phyloP scores from a whole-genome alignment of 257 asterid genomes.

The Solanum lycopersicoides region DNA sequence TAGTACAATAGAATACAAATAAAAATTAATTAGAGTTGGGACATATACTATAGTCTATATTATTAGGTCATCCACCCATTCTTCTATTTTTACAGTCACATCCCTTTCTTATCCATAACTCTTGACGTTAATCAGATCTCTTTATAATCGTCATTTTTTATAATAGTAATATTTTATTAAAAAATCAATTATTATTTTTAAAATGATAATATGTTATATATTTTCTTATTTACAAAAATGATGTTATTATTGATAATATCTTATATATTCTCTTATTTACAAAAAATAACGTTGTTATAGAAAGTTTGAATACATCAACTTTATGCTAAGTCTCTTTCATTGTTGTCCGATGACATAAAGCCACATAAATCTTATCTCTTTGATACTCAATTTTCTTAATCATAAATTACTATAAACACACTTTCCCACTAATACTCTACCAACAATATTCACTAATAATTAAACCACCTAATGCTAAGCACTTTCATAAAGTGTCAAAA shows the following conservation, averaged over 20 bases:
- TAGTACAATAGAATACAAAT: neutral
- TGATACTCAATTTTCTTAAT: neutral
- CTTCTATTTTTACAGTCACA: neutral
- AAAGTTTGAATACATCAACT: neutral
- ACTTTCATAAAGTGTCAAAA: neutral
- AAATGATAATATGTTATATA: neutral
- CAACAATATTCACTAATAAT: neutral
- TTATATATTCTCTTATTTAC: neutral
- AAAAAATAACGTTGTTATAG: neutral
- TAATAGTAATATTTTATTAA: neutral
- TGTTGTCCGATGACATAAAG: neutral
- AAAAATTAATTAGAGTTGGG: neutral
- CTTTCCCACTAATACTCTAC: neutral
- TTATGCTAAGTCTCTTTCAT: neutral
- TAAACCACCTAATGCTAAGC: neutral
- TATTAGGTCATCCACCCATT: neutral
- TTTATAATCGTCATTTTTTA: neutral
- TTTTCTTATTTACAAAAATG: neutral
- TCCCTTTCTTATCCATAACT: neutral
- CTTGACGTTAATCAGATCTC: neutral
- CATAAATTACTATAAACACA: neutral
- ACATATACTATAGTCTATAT: neutral
- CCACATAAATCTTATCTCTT: neutral
- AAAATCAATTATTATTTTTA: rapidly evolving
- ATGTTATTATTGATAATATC: no score